Percentiles rank a stretch among this genome's conserved stretches.
Evolutionary conservation across 1,284 basidiomycete species (phyloP).

Genomic region (Cryptococcus amylolentus): DNA sequence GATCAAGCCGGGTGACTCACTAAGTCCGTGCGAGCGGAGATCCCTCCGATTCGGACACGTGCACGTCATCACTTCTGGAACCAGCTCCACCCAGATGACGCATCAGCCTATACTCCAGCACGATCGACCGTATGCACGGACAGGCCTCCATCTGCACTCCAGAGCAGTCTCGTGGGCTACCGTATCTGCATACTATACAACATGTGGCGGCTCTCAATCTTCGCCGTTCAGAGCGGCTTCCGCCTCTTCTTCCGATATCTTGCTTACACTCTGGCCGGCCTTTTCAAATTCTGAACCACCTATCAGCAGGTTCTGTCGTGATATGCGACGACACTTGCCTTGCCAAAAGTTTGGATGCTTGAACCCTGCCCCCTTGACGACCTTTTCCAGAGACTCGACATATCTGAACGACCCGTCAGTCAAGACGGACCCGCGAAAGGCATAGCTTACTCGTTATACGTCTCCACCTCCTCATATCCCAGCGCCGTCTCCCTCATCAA

Average conservation of each 20-base stretch:
- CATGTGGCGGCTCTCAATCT: not conserved
- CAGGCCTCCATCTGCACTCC: too few relatives aligned
- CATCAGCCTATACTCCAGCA: too few relatives aligned
- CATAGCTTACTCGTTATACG: slow-evolving; percentile 42
- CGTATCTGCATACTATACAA: not conserved
- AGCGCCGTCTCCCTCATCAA: slow-evolving; percentile 64
- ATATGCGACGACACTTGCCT: slow-evolving; percentile 18
- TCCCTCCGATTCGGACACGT: too few relatives aligned
- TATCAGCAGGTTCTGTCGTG: slow-evolving; percentile 1
- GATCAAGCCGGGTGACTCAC: too few relatives aligned
- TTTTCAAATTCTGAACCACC: slow-evolving; percentile 34
- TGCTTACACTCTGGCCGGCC: slow-evolving; percentile 27
- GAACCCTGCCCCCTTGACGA: slow-evolving; percentile 34
- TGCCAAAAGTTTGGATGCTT: slow-evolving; percentile 49
- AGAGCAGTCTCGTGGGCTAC: too few relatives aligned
- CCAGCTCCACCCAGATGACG: too few relatives aligned
- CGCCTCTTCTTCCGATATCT: slow-evolving; percentile 42
- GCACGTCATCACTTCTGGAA: too few relatives aligned
- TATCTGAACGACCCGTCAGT: slow-evolving; percentile 18
- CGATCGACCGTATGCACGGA: too few relatives aligned
- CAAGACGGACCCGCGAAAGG: not conserved
- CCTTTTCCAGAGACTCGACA: slow-evolving; percentile 32
- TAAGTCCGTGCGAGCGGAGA: too few relatives aligned
- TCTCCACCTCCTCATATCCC: slow-evolving; percentile 48
- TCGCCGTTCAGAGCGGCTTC: slow-evolving; percentile 36